These are phyloP conservation scores for Apium graveolens DNA, from an alignment of 129 eudicot genomes.

Conservation along the genomic window DNA sequence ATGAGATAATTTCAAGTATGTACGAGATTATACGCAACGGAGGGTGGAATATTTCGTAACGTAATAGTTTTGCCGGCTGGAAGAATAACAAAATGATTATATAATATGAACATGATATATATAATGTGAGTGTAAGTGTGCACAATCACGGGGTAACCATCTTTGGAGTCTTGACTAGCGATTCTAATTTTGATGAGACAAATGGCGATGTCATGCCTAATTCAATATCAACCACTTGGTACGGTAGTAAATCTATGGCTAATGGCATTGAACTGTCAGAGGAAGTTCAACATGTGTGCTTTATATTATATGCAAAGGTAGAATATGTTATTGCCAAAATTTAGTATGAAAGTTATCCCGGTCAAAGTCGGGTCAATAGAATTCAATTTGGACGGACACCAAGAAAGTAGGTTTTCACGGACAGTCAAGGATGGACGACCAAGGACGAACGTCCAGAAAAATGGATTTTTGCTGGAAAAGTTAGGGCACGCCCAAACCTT, in stretches of 20 bases:
- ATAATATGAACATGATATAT: neutral
- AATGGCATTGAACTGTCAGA: neutral
- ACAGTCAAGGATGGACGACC: no score
- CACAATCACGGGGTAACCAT: neutral
- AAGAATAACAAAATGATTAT: neutral
- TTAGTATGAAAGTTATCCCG: no score
- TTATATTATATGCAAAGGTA: no score
- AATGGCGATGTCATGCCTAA: neutral
- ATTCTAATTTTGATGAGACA: neutral
- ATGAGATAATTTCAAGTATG: neutral
- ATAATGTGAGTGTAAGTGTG: neutral
- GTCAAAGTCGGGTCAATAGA: no score
- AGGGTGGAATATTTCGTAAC: constrained; percentile 2
- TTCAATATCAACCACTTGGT: neutral
- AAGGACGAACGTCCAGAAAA: no score
- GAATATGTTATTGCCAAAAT: no score
- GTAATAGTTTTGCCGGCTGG: constrained; percentile 3
- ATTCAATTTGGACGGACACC: no score
- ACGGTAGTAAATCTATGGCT: neutral
- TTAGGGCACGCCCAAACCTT: no score
- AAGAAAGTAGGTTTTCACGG: no score
- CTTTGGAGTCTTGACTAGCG: neutral
- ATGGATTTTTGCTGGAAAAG: no score
- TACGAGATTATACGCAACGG: neutral
- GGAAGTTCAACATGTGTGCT: no score